A percentile compares a stretch with the other conserved stretches of the same genome.
These are phyloP conservation scores for Boletus coccyginus DNA, from an alignment of 768 basidiomycete genomes.

Conservation along the genomic window DNA sequence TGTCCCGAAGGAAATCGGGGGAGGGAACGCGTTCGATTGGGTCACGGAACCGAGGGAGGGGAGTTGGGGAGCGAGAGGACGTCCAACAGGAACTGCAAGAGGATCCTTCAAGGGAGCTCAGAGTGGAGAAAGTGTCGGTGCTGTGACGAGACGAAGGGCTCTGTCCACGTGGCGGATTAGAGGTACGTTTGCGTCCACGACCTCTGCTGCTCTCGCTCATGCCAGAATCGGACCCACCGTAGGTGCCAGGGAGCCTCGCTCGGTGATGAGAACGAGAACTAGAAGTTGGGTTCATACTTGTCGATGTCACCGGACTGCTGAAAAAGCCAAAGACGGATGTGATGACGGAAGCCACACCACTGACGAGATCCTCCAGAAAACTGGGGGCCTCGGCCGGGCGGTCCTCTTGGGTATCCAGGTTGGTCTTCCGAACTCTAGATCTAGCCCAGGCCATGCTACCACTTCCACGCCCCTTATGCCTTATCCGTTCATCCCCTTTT, in stretches of 20 bases:
- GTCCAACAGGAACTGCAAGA: slow-evolving; percentile 37
- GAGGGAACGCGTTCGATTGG: slow-evolving; percentile 31
- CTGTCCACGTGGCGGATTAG: slow-evolving; percentile 1
- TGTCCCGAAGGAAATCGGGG: slow-evolving; percentile 25
- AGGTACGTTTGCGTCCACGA: neutral
- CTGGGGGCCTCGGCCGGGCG: neutral
- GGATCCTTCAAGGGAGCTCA: slow-evolving; percentile 46
- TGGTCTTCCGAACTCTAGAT: slow-evolving; percentile 13
- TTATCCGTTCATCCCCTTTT: slow-evolving; percentile 22
- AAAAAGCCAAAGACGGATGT: slow-evolving; percentile 13
- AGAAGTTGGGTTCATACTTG: neutral
- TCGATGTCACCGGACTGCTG: neutral
- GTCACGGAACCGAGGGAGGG: slow-evolving; percentile 25
- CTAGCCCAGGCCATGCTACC: slow-evolving; percentile 10
- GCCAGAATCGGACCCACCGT: slow-evolving; percentile 15
- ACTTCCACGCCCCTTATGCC: slow-evolving; percentile 3
- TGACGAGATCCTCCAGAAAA: slow-evolving; percentile 20
- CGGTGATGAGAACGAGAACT: neutral
- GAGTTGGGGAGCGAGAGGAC: slow-evolving; percentile 20
- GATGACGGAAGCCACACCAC: slow-evolving; percentile 17
- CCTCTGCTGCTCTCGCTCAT: neutral
- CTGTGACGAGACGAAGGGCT: slow-evolving; percentile 28
- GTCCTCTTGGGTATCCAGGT: neutral
- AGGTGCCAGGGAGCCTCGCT: slow-evolving; percentile 20
- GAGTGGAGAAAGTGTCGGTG: slow-evolving; percentile 39